A percentile compares a stretch with the other conserved stretches of the same genome.
Evolutionary conservation across 2,329 filamentous ascomycete species (phyloP).

Genomic region (Septoria petroselini): DNA sequence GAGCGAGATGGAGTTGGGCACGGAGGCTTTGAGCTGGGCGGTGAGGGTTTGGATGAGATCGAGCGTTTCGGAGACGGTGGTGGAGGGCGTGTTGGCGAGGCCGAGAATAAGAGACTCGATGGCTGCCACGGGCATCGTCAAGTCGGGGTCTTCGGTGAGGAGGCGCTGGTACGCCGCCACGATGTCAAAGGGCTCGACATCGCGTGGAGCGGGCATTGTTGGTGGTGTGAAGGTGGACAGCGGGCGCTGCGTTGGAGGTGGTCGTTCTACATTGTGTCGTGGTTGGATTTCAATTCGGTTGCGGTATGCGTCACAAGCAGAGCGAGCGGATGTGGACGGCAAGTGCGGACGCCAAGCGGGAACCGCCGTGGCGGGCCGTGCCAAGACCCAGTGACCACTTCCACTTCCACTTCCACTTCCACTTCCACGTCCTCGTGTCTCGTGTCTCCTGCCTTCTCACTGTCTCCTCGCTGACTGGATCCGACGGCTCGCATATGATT

Average conservation of each 20-base stretch:
- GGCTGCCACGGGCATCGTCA: constrained; percentile 93
- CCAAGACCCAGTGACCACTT: too few relatives aligned
- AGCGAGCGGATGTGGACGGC: too few relatives aligned
- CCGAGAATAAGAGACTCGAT: constrained; percentile 88
- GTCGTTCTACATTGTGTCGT: constrained; percentile 12
- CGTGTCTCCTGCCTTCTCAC: too few relatives aligned
- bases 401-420: too few relatives aligned
- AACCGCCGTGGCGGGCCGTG: too few relatives aligned
- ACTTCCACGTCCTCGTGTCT: too few relatives aligned
- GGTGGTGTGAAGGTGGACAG: constrained; percentile 1
- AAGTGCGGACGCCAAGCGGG: too few relatives aligned
- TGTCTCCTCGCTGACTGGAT: too few relatives aligned
- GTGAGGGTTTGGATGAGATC: constrained; percentile 77
- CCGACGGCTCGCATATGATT: too few relatives aligned
- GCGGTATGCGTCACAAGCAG: constrained; percentile 5
- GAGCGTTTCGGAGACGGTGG: constrained; percentile 91
- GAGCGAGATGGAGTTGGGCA: constrained; percentile 85
- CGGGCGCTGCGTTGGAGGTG: constrained; percentile 6
- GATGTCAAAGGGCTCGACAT: constrained; percentile 46
- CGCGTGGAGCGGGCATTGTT: constrained; percentile 3
- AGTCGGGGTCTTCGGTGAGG: constrained; percentile 67
- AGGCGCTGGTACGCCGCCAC: constrained; percentile 64
- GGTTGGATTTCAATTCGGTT: background rate
- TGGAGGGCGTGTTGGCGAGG: constrained; percentile 72
- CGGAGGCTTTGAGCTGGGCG: constrained; percentile 69